These are phyloP conservation scores for Sugiyamaella chiloensis DNA, from an alignment of 805 yeast species.

Conservation along the genomic window DNA sequence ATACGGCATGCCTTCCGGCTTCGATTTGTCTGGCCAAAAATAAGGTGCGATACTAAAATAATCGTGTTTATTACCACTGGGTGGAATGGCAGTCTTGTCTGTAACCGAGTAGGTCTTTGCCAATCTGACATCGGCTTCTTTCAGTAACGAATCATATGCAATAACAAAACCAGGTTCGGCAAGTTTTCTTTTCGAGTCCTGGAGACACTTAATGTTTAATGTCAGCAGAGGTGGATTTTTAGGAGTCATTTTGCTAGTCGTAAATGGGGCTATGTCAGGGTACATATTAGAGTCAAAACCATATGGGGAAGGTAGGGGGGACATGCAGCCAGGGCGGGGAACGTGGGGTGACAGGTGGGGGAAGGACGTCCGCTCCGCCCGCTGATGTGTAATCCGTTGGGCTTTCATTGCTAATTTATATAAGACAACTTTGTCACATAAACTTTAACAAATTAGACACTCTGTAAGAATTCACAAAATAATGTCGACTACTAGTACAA, in stretches of 20 bases:
- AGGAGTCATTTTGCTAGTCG: too few relatives aligned
- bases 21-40: constrained; percentile 8
- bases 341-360: too few relatives aligned
- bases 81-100: constrained; percentile 4
- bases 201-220: neutral
- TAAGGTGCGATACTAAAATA: constrained; percentile 7
- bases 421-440: too few relatives aligned
- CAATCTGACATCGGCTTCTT: neutral
- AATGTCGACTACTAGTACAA: too few relatives aligned
- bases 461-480: too few relatives aligned
- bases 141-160: neutral
- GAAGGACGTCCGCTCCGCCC: neutral
- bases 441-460: too few relatives aligned
- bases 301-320: too few relatives aligned
- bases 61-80: constrained; percentile 8
- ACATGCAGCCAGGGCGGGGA: too few relatives aligned
- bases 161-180: neutral
- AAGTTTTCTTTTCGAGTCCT: neutral
- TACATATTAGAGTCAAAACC: too few relatives aligned
- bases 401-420: neutral
- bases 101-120: neutral
- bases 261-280: too few relatives aligned
- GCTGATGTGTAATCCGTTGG: neutral
- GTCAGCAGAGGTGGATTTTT: too few relatives aligned
- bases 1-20: constrained; percentile 6